Base-by-base conservation (phyloP, 495 filamentous ascomycete species). In the Penicillium chermesinum region DNA sequence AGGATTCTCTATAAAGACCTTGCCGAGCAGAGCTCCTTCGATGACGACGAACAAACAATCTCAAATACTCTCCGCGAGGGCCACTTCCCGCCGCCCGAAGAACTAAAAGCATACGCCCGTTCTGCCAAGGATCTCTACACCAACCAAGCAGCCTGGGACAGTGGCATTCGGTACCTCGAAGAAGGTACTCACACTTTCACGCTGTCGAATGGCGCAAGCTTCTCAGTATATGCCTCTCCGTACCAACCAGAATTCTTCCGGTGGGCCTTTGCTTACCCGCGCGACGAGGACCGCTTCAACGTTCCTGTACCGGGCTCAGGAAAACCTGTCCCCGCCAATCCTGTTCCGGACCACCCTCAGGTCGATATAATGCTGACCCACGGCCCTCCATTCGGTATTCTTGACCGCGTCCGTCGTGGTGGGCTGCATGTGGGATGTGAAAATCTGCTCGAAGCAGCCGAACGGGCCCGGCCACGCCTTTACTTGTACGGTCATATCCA, bases 341-440 rank as follows among this genome's bases (percentile, higher is more conserved):
- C 78, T 1, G 65, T 77, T 53, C 84, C 74, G 0, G 52, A 59
- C 51, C 78, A 64, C 41, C 64, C 74, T 0, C 58, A 49, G 1
- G 63, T 85, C 10, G 83, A 91, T 52, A 72, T 91, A 2, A 71
- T 83, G 35, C 75, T 91, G 50, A 89, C 87, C 0, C 87, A 93
- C 54, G 84, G 86, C 2, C 88, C 88, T 7, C 86, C 88, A 0
- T 54, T 66, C 3, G 72, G 71, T 0, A 63, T 84, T 2, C 63
- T 85, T 3, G 87, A 89, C 41, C n/a, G 37, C 12, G 69, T 72
- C 12, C 54, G 54, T 3, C 50, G 20, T 0, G 58, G 54, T 27
- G 44, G 21, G 3, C 35, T 2, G 18, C 61, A 66, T 38, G 74
- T 75, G 5, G 78, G 78, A 0, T 82, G 78, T 53, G 56, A 67